These are phyloP conservation scores for Candida labiduridarum DNA, from an alignment of 1,139 yeast genomes.

Conservation along the genomic window DNA sequence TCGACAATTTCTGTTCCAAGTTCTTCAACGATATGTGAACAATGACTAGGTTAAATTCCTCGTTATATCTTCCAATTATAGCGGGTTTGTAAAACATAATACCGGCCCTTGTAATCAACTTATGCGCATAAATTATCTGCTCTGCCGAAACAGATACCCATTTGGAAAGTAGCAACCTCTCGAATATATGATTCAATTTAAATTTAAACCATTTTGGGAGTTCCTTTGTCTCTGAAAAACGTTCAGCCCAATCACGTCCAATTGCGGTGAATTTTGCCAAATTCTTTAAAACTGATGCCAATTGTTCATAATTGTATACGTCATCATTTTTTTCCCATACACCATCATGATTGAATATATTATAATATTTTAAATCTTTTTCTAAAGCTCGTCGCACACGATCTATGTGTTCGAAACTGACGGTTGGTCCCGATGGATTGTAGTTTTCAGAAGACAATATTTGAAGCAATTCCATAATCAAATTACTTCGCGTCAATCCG, in stretches of 20 bases:
- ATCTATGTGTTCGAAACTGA: slow-evolving; percentile 31
- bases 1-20: slow-evolving; percentile 23
- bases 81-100: slow-evolving; percentile 32
- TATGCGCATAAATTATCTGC: slow-evolving; percentile 23
- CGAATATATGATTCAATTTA: slow-evolving; percentile 22
- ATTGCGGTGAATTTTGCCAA: slow-evolving; percentile 4
- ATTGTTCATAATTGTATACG: too few species aligned
- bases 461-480: slow-evolving; percentile 27
- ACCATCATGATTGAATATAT: slow-evolving; percentile 32
- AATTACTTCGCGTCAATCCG: slow-evolving; percentile 23
- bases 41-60: too few species aligned
- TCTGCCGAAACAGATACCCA: slow-evolving; percentile 26
- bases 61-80: too few species aligned
- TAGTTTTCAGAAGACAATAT: slow-evolving; percentile 23
- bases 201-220: slow-evolving; percentile 8
- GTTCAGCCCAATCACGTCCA: slow-evolving; percentile 3
- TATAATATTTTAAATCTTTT: slow-evolving; percentile 38
- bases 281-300: slow-evolving; percentile 5
- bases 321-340: too few species aligned
- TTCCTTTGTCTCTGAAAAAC: not conserved
- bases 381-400: slow-evolving; percentile 33
- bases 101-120: slow-evolving; percentile 31
- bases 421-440: slow-evolving; percentile 19
- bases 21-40: too few species aligned
- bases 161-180: slow-evolving; percentile 24